Base-by-base conservation (phyloP, 192 early-diverging fungal species). In the Ambispora gerdemannii region DNA sequence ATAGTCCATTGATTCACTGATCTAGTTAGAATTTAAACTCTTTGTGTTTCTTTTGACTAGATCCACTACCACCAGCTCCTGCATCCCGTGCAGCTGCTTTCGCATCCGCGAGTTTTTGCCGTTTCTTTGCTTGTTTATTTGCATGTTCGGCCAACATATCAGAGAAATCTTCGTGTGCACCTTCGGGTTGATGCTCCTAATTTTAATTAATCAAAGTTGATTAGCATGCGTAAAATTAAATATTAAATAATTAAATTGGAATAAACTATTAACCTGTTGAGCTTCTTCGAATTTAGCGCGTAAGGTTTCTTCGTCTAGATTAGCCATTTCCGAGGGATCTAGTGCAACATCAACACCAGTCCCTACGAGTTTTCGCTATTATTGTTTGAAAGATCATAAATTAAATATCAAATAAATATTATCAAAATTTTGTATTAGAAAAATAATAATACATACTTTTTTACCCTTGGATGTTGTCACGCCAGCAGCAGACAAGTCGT, bases 141-240 rank as follows among this genome's bases (percentile, higher is more conserved):
- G 88, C 90, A 81, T 95, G 92, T 63, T 95, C 92, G 10, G 89
- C 91, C 31, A 95, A 86, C 85, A 95, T 85, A 72, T 97, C 96
- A 1, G 89, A 89, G 28, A 96, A 83, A 65, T 97, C 93, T 60
- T 93, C 92, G 62, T 88, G 78, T 15, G 69, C 76, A 47, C 75
- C 72, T 33, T 78, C 76, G 3, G 84, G 81, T 59, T 50, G 38
- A 47, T 47, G 55, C 25, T 71, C 72, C 52, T 75, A 68, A 47
- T 68, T 22, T 15, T 50, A 53, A 13, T 11, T 65, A 50, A 27
- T 28, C n/a, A 50, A 31, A 50, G 51, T n/a, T 10, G 10, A 53
- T n/a, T 53, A 53, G 51, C 51, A n/a, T 22, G 17, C 6, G 43
- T 47, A 47, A 47, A 47, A 47, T 47, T 47, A 10, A 6, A 47